Base-by-base conservation (phyloP, 371 early-diverging fungal genomes). In the Mucor piriformis region DNA sequence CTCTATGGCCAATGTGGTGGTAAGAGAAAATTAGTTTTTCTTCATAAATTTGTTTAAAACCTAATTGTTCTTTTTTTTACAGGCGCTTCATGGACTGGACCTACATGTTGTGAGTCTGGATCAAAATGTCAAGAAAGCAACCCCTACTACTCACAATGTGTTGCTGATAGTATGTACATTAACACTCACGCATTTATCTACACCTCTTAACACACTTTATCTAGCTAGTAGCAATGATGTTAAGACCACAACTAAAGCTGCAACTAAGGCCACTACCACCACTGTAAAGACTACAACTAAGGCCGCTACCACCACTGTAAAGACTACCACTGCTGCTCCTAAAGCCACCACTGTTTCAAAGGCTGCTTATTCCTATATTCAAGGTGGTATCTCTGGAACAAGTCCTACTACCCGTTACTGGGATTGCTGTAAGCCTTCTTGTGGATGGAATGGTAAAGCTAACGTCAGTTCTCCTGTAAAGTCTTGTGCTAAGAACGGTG, bases 361-460 rank as follows among this genome's bases (percentile, higher is more conserved):
- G 8, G 29, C 8, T 6, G 29, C 6, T 24, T 64, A 67, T 25
- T 56, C 44, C 33, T 16, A 49, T 15, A 34, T 67, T 12, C 40
- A 42, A 21, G 59, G 62, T 24, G 73, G 70, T 25, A 34, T 57
- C 20, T 66, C 66, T 2, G 73, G 73, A 16, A 27, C 6, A 29
- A 75, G 73, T 23, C 47, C 35, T 5, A 75, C 76, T 0, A 77
- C 75, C 6, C 70, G 73, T 32, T 77, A 77, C 44, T 77, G 78
- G 73, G 78, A 78, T 49, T 77, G 78, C 49, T 77, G 78, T 69
- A 77, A 77, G 20, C 56, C 76, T 21, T 73, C 74, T 13, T 75
- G 78, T 35, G 52, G 66, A 13, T 76, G 76, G 76, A 40, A 52
- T 0, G 73, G 65, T 12, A 78, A 78, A 54, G 70, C 72, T 11